Base-by-base conservation (phyloP, 2,329 filamentous ascomycete species). In the Exophiala calicioides region DNA sequence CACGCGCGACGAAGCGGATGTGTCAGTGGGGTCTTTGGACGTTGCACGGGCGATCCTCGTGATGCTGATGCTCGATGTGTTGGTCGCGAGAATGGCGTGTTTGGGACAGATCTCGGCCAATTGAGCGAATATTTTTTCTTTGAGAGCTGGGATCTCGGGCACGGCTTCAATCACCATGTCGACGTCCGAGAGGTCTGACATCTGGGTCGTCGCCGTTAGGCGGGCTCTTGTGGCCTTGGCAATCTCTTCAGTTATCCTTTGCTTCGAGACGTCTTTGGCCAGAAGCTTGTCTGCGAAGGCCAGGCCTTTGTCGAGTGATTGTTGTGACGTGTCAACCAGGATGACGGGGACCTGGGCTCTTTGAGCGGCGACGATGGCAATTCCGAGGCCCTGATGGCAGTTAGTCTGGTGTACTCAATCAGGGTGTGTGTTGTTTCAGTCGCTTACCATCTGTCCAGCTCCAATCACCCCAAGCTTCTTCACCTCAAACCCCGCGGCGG, bases 111-210 rank as follows among this genome's bases (percentile, higher is more conserved):
- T 83, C 60, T 86, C 73, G 5, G 90, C 90, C 8, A 98, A 79
- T 62, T 85, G 79, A 56, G 81, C 74, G 72, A 98, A 98, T 58
- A 98, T 94, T 56, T 84, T 82, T 57, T 84, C 82, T 71, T 98
- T 98, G 55, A 98, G 80, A 40, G 84, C 76, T 30, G 87, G 84
- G 44, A 95, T 91, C 74, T 96, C 90, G 26, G 93, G 93, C 6
- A 98, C 90, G 12, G 93, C 93, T 74, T 98, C 93, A 63, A 98
- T 97, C 46, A 98, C 85, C 67, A 98, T 96, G 72, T 98, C 93
- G 26, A 90, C 86, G n/a, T 83, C 79, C 19, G 81, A 81, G 16
- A 97, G 81, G 47, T 85, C 79, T 34, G 90, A 85, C 59, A 97
- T 79, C 13, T 81, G 81, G 12, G 86, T 89, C 41, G 81, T 84